phyloP scores from a whole-genome alignment of 148 eudicot species.

The Rhododendron ovatum region DNA sequence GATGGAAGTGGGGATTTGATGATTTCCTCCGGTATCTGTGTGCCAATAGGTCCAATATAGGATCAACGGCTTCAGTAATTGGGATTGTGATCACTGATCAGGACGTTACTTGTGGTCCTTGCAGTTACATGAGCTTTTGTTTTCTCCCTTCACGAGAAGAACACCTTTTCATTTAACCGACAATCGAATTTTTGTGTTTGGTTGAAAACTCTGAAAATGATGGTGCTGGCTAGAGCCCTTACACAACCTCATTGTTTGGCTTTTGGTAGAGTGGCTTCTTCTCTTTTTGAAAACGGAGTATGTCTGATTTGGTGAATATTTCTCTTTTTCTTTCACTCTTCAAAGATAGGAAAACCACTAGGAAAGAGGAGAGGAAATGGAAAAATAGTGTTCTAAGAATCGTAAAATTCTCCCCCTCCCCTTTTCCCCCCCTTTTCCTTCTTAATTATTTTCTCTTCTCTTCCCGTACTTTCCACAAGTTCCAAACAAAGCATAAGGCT shows the following conservation, averaged over 20 bases:
- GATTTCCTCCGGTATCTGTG: background rate
- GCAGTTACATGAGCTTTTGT: background rate
- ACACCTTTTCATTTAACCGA: background rate
- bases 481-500: background rate
- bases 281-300: too few species aligned
- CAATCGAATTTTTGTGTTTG: background rate
- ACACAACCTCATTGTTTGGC: background rate
- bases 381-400: too few species aligned
- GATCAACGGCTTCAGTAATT: background rate
- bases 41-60: background rate
- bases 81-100: background rate
- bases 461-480: too few species aligned
- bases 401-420: too few species aligned
- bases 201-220: background rate
- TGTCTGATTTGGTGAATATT: background rate
- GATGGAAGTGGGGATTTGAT: background rate
- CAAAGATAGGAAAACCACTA: background rate
- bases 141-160: background rate
- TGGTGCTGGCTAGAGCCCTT: background rate
- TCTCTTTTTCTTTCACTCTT: background rate
- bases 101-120: background rate
- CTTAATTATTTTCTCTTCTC: too few species aligned
- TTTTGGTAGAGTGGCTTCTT: too few species aligned
- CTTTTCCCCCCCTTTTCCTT: too few species aligned
- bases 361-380: too few species aligned